Conservation (phyloP, 805 yeast species). For the Grigorovia transvaalensis region DNA sequence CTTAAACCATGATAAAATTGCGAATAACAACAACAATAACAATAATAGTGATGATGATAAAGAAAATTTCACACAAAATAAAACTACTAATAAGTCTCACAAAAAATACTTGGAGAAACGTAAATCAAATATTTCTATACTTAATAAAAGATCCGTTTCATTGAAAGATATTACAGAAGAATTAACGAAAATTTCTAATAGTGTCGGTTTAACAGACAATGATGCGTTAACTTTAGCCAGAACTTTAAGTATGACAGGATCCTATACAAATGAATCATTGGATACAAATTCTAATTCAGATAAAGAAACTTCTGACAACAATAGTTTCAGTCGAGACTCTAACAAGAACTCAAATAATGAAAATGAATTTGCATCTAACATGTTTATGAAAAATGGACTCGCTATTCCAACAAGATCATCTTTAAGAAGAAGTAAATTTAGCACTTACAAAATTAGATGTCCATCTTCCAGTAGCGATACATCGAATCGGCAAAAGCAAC, state of each 20-base stretch:
- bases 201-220: constrained; percentile 67
- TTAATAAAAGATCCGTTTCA: constrained; percentile 35
- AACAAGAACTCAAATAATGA: background rate
- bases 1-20: too few relatives aligned
- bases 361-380: constrained; percentile 23
- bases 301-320: constrained; percentile 3
- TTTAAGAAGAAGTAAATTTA: constrained; percentile 39
- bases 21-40: too few relatives aligned
- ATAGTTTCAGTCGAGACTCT: background rate
- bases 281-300: background rate
- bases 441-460: constrained; percentile 37
- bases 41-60: constrained; percentile 8
- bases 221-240: constrained; percentile 80
- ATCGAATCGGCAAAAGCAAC: background rate
- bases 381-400: constrained; percentile 21
- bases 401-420: constrained; percentile 27
- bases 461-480: background rate
- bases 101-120: background rate
- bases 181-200: constrained; percentile 58
- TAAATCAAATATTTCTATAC: background rate
- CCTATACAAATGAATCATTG: constrained; percentile 31
- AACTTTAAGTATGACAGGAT: constrained; percentile 59
- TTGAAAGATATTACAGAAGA: constrained; percentile 65
- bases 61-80: constrained; percentile 23
- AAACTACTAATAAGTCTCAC: background rate